Evolutionary conservation across 345 rosid species (phyloP), one percentile per base, ranked within the genome.

Genomic region (Raphanus sativus): DNA sequence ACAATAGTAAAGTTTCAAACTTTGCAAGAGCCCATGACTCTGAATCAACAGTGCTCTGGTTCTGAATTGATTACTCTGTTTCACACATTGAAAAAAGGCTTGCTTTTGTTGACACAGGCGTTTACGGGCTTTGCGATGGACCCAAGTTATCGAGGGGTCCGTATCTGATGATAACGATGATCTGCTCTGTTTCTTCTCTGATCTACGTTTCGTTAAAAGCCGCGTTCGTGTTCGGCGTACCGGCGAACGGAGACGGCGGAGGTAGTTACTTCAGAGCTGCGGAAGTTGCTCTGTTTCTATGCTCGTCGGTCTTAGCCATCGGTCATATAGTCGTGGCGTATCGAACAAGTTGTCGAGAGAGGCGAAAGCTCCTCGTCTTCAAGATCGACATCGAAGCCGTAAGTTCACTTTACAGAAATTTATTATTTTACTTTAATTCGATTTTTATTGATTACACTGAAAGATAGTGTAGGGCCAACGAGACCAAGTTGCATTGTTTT

Each of bases 361-460:
- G 97, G 83, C 86, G 92, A 79, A 95, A 95, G 79, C 97, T 95
- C 42, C 85, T 90, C 54, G 98, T 95, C 17, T 95, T 86, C 87
- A 92, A 88, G 83, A 95, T 95, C 75, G 99, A 92, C 84, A 92
- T 90, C 17, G 99, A 95, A 92, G 91, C 98, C 24, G 99, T 92
- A 86, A 89, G 98, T 85, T 48, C 73, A 63, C 28, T 73, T 80
- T 70, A 58, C 62, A 55, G 0, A 62, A 64, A 64, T 30, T 61
- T 45, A 72, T 36, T 65, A 10, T 45, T 54, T 48, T 80, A 16
- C n/a, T 26, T 33, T 12, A 10, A 78, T 54, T 21, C 21, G 4
- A 28, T 13, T 34, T 3, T 24, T 21, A 9, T 69, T 69, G 4
- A 28, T 74, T 68, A 63, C 58, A 65, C 65, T 42, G 75, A 83